Conservation (phyloP, 2,329 filamentous ascomycete species). For the Trichoderma afroharzianum region DNA sequence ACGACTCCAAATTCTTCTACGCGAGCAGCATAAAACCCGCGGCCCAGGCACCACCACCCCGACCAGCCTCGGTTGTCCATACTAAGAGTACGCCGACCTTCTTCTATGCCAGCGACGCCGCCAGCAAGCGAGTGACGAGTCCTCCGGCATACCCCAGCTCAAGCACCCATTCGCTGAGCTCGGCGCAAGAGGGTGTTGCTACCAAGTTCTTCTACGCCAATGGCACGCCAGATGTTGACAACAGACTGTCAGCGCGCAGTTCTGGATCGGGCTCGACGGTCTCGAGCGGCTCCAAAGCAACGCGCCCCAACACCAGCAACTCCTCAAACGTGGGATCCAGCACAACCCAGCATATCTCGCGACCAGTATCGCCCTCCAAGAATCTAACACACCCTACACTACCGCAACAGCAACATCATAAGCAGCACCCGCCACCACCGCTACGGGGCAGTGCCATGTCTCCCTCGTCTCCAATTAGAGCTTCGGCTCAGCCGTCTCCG, state of each 20-base stretch:
- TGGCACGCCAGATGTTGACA: constrained; percentile 49
- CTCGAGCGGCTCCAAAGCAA: constrained; percentile 44
- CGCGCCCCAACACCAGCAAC: constrained; percentile 37
- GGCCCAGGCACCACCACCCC: constrained; percentile 36
- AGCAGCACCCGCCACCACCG: constrained; percentile 19
- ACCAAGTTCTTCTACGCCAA: constrained; percentile 76
- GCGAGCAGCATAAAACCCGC: constrained; percentile 68
- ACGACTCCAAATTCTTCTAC: constrained; percentile 76
- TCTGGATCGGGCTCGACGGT: constrained; percentile 43
- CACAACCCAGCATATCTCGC: constrained; percentile 29
- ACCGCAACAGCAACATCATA: constrained; percentile 21
- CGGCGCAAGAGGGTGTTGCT: constrained; percentile 38
- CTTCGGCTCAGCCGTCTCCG: constrained; percentile 18
- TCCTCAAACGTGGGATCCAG: constrained; percentile 22
- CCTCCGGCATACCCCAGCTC: constrained; percentile 29
- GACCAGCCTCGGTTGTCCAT: constrained; percentile 38
- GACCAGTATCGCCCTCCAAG: constrained; percentile 53
- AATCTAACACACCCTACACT: constrained; percentile 21
- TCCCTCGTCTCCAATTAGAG: constrained; percentile 28
- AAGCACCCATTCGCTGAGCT: constrained; percentile 34
- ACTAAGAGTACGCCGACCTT: constrained; percentile 48
- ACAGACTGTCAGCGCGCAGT: constrained; percentile 35
- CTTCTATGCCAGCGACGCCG: constrained; percentile 54
- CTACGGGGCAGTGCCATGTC: constrained; percentile 21
- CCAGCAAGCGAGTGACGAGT: constrained; percentile 34